Evolutionary conservation across 768 basidiomycete genomes (phyloP), one percentile per base, ranked within the genome.

Genomic region (Mycena polygramma): DNA sequence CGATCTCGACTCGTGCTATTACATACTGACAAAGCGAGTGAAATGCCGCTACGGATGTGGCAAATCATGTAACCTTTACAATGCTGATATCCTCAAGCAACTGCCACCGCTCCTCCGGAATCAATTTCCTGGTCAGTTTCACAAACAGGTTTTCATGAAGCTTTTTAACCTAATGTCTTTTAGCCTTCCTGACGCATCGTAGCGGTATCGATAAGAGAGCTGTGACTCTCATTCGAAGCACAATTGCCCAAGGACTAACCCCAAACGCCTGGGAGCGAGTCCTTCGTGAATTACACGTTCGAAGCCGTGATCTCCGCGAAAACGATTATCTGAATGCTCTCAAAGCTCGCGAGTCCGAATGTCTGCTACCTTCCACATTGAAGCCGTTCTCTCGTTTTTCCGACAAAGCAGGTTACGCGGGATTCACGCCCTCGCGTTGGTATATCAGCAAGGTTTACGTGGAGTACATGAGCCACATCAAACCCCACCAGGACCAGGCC

Each of bases 181-280:
- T 71, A 15, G 73, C 73, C 2, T 74, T 74, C 63, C 35, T 72
- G 11, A 74, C 73, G 26, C 60, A 69, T 37, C 37, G 71, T 2
- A 74, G 73, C 64, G 73, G 70, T 7, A 72, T 74, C 67, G 73
- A 74, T 37, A 74, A 74, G 60, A 67, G 63, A 59, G 14, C 72
- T 10, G 69, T 74, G 70, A 65, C 73, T 43, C 48, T 74, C 0
- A 72, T 74, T 30, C 11, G 55, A 6, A 71, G 70, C 51, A 68
- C 71, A 45, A 68, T 72, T 36, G 74, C 74, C 7, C 22, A 64
- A 49, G 30, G 45, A 11, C 17, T 75, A 22, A 75, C 49, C 43
- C 43, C 74, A 13, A 72, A 49, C 59, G 55, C 66, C 52, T 74
- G 70, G 68, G 66, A 71, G 14, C 63, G 70, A 46, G 52, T 74